Base-by-base conservation (phyloP, 768 basidiomycete species). In the Russula sp. region DNA sequence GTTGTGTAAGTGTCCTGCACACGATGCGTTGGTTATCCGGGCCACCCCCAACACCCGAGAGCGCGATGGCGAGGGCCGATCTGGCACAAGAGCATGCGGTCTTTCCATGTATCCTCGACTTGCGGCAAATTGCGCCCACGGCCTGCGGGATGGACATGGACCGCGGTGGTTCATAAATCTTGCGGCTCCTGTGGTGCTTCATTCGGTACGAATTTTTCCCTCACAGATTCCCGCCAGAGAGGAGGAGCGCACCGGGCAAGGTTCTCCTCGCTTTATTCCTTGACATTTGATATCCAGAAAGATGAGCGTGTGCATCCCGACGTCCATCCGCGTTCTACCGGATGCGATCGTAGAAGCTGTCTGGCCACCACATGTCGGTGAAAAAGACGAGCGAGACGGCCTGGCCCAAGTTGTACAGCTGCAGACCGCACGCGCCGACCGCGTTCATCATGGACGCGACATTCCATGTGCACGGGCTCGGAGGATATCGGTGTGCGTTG, bases 321-420 rank as follows among this genome's bases (percentile, higher is more conserved):
- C 77, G 66, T n/a, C n/a, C n/a, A n/a, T 83, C 80, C 34, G 79
- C 78, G 69, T 99, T 99, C 76, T 99, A 93, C 70, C 87, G 86
- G 67, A 99, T 81, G 22, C 93, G 83, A 65, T 92, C 93, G 72
- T 98, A 95, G 76, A 95, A 98, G 66, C 89, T 93, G 69, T 91
- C 89, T 1, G 97, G 97, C 67, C 86, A 87, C 97, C 97, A 99
- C 1, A 85, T 88, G 14, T 95, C 92, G 36, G 97, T 99, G 78
- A 98, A 99, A 78, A 98, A 98, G 5, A 94, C 92, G 49, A 99
- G 83, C 25, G 92, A 95, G 41, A 98, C 90, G 2, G 92, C 89
- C 73, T 98, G 97, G 13, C 97, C 97, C 71, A 97, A 99, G 74
- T 90, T 91, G 79, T 99, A 99, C n/a, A 99, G 80, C 67, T 98